Evolutionary conservation across 352 stramenopile genomes (phyloP).

Genomic region (Pythium phragmitis): DNA sequence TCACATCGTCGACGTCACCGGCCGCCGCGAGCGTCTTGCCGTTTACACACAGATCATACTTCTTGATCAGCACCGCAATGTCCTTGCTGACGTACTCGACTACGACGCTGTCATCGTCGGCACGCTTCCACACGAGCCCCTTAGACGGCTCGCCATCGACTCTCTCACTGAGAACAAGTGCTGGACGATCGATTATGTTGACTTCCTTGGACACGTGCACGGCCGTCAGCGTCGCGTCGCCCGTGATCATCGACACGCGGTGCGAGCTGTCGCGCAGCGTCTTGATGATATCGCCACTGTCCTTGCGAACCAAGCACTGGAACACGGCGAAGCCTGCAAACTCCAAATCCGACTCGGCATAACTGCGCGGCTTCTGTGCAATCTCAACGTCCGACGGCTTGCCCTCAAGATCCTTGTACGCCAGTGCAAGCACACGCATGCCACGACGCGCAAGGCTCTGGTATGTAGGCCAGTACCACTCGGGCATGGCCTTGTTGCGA

Average conservation of each 20-base stretch:
- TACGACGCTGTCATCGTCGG: slow-evolving; percentile 69
- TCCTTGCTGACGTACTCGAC: slow-evolving; percentile 69
- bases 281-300: slow-evolving; percentile 93
- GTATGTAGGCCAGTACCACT: slow-evolving; percentile 90
- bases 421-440: slow-evolving; percentile 95
- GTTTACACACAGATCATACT: slow-evolving; percentile 87
- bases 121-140: slow-evolving; percentile 77
- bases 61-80: slow-evolving; percentile 57
- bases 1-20: slow-evolving; percentile 76
- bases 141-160: slow-evolving; percentile 27
- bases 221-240: slow-evolving; percentile 96
- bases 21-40: slow-evolving; percentile 69
- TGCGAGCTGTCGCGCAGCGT: slow-evolving; percentile 92
- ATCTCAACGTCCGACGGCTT: slow-evolving; percentile 70
- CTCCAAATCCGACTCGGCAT: slow-evolving; percentile 92
- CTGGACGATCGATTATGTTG: slow-evolving; percentile 86
- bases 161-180: slow-evolving; percentile 69
- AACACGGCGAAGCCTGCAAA: slow-evolving; percentile 96
- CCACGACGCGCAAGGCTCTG: slow-evolving; percentile 77
- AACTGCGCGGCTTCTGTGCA: slow-evolving; percentile 77
- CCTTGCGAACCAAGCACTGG: slow-evolving; percentile 94
- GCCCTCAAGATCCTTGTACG: slow-evolving; percentile 90
- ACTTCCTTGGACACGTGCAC: slow-evolving; percentile 96
- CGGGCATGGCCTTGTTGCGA: slow-evolving; percentile 73
- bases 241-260: slow-evolving; percentile 98